phyloP scores from a whole-genome alignment of 495 filamentous ascomycete genomes.

The Lichina pygmaea region DNA sequence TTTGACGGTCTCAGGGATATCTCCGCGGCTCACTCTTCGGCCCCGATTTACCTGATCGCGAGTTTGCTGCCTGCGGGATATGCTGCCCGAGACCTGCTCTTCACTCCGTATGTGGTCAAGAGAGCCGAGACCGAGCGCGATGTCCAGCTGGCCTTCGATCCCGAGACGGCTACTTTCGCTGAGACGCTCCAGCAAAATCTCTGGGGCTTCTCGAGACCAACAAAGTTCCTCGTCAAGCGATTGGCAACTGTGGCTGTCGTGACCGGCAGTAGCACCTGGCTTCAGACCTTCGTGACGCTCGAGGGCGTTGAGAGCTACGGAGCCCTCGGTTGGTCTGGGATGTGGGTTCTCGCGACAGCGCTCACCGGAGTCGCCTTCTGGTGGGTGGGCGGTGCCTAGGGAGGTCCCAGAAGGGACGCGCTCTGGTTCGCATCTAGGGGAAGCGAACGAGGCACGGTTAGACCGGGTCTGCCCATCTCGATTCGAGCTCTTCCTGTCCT shows the following conservation, averaged over 20 bases:
- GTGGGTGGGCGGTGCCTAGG: constrained; percentile 27
- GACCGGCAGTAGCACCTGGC: constrained; percentile 31
- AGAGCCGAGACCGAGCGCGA: constrained; percentile 11
- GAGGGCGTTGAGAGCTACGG: constrained; percentile 39
- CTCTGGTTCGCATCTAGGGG: too few species aligned
- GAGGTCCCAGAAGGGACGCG: too few species aligned
- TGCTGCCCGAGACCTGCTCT: constrained; percentile 46
- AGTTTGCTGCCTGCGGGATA: constrained; percentile 35
- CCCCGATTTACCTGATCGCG: constrained; percentile 20
- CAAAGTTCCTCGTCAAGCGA: constrained; percentile 34
- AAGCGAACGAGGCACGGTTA: too few species aligned
- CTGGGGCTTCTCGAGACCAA: constrained; percentile 31
- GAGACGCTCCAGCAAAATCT: constrained; percentile 35
- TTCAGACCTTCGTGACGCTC: constrained; percentile 33
- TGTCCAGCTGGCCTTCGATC: constrained; percentile 17
- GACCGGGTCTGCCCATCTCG: too few species aligned
- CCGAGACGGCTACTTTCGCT: constrained; percentile 21
- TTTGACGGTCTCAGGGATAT: constrained; percentile 43
- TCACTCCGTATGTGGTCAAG: constrained; percentile 34
- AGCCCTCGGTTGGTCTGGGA: constrained; percentile 35
- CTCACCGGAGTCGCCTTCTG: constrained; percentile 29
- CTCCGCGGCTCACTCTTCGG: constrained; percentile 29
- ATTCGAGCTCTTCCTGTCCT: too few species aligned
- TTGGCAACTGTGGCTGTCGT: constrained; percentile 31
- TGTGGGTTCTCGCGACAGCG: constrained; percentile 38